Base-by-base conservation (phyloP, 768 basidiomycete species). In the Artomyces pyxidatus region DNA sequence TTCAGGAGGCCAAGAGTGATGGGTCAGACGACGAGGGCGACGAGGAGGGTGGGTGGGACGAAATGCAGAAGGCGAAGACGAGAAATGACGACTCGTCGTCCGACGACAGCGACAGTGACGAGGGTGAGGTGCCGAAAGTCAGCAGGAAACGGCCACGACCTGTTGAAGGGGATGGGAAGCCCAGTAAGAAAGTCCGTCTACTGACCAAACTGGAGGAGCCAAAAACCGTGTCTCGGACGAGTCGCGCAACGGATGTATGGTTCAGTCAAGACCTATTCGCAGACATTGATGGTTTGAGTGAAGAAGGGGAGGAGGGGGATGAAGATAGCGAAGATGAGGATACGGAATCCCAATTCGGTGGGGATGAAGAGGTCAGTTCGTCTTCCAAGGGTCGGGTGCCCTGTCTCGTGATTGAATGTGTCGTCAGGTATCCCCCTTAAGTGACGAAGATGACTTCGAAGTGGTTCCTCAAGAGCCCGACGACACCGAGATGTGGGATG, bases 251-350 rank as follows among this genome's bases (percentile, higher is more conserved):
- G 2, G 77, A 85, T 58, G 63, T 97, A n/a, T 99, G 96, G 96
- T 99, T 97, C 68, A 84, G 87, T 55, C 95, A 96, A 66, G 85
- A 87, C 44, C 66, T 96, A 38, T 99, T 99, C 72, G 64, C 78
- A 6, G 79, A 76, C 26, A 47, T 70, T 37, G 68, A 68, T 17
- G 70, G 67, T 6, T 67, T 67, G 3, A 69, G 66, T 4, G 66
- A 68, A 16, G 65, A 65, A 16, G 68, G 66, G n/a, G 63, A 61
- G 5, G 61, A 61, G 27, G 62, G 62, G 16, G 55, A 60, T 9
- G 64, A 54, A 42, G 58, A 58, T 27, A 61, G 61, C n/a, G 70
- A 67, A 6, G 68, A 64, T 8, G 61, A 63, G 23, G 63, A 60
- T 19, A 60, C 51, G 45, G 51, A 57, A 11, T 54, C 61, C 29